Percentiles rank a stretch among this genome's conserved stretches.
Evolutionary conservation across 1,284 basidiomycete genomes (phyloP).

Genomic region (Irpex sp.): DNA sequence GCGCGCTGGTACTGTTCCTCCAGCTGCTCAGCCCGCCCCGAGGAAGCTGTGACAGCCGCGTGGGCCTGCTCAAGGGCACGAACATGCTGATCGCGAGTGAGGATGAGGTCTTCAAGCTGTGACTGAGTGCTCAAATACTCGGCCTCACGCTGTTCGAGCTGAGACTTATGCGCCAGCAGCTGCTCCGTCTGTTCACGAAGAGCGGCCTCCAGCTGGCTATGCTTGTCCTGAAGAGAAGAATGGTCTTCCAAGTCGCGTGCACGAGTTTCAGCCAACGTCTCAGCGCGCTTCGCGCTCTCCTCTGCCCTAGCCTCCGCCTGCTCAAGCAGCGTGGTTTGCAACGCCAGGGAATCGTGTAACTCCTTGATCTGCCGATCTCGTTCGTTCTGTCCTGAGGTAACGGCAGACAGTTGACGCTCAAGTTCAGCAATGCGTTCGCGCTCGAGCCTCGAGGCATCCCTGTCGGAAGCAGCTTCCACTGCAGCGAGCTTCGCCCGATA

Average conservation of each 20-base stretch:
- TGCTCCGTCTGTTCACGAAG: slow-evolving; percentile 81
- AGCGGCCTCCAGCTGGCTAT: slow-evolving; percentile 59
- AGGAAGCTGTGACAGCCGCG: slow-evolving; percentile 72
- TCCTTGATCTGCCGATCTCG: slow-evolving; percentile 74
- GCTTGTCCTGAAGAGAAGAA: slow-evolving; percentile 68
- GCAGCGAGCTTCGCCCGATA: slow-evolving; percentile 93
- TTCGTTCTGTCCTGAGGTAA: slow-evolving; percentile 63
- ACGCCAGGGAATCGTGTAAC: slow-evolving; percentile 65
- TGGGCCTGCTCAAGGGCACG: slow-evolving; percentile 85
- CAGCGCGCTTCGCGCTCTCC: slow-evolving; percentile 82
- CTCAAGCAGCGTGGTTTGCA: slow-evolving; percentile 76
- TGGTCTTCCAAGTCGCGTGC: slow-evolving; percentile 68
- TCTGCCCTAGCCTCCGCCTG: slow-evolving; percentile 78
- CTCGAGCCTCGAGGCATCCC: slow-evolving; percentile 73
- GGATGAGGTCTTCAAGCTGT: slow-evolving; percentile 70
- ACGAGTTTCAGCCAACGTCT: slow-evolving; percentile 80
- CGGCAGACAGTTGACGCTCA: slow-evolving; percentile 71
- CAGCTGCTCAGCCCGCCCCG: slow-evolving; percentile 78
- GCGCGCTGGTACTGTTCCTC: slow-evolving; percentile 73
- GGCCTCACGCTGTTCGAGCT: slow-evolving; percentile 74
- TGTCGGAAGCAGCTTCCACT: slow-evolving; percentile 68
- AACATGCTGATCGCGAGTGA: slow-evolving; percentile 79
- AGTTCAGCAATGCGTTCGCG: slow-evolving; percentile 78
- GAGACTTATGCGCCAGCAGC: slow-evolving; percentile 73
- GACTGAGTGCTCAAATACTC: slow-evolving; percentile 67